Evolutionary conservation across 83 land plant genomes (phyloP), one percentile per base, ranked within the genome.

Genomic region (Isoetes engelmannii): DNA sequence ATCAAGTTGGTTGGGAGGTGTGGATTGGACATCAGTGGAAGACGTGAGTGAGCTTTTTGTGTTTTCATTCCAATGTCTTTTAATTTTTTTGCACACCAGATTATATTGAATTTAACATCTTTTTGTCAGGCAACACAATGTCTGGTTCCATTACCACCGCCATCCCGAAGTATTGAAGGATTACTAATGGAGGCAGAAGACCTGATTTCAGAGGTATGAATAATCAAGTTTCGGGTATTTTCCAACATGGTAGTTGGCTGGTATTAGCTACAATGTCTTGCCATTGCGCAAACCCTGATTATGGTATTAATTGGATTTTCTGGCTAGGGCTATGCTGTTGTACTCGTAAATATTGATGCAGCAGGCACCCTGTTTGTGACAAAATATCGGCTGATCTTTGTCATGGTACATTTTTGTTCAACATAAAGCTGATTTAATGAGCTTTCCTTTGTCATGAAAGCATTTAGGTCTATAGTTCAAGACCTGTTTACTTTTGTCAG

Each of bases 21-120:
- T 65, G 46, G 78, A 70, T 51, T 75, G 78, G 78, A 75, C 78
- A 43, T 45, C 75, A n/a, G 78, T 75, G 28, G 78, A 75, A 49
- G 78, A 55, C 19, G 70, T 59, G 44, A 20, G 20, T 41, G 57
- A 57, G 41, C 4, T 48, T 1, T 53, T 65, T 45, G 47, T 20
- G 1, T 49, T 56, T 47, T 69, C 12, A 18, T 5, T 7, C 45
- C 53, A 7, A 58, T 47, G 21, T 48, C 15, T n/a, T 19, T 9
- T 7, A 68, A 3, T 13, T 15, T 21, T 19, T n/a, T 12, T 61
- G 28, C 63, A 3, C 63, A n/a, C 12, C 12, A 15, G 63, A 21
- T 17, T 17, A 12, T 17, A 15, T 21, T 9, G 67, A 9, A 4
- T 18, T 9, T 18, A 3, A 7, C 12, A 3, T 9, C 0, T 3